These are phyloP conservation scores for Candida methanosorbosa DNA, from an alignment of 805 yeast genomes.

Conservation along the genomic window DNA sequence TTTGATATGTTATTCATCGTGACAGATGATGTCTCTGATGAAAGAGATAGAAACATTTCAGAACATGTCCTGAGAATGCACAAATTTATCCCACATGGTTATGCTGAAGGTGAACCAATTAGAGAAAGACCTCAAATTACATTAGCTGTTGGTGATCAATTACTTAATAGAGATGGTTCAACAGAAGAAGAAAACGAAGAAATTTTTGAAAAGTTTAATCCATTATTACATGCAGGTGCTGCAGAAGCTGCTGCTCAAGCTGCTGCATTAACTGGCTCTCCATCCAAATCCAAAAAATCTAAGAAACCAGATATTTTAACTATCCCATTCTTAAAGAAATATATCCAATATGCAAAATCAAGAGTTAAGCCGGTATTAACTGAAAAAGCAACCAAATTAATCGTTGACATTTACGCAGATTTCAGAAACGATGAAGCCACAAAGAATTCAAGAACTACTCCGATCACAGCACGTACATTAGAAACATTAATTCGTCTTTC, in stretches of 20 bases:
- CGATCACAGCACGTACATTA: slow-evolving; percentile 96
- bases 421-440: slow-evolving; percentile 67
- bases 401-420: slow-evolving; percentile 71
- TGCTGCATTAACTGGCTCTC: slow-evolving; percentile 9
- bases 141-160: slow-evolving; percentile 72
- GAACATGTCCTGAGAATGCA: slow-evolving; percentile 95
- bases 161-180: slow-evolving; percentile 33
- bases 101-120: slow-evolving; percentile 88
- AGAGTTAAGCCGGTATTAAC: slow-evolving; percentile 78
- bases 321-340: slow-evolving; percentile 82
- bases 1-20: slow-evolving; percentile 92
- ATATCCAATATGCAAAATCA: slow-evolving; percentile 88
- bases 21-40: slow-evolving; percentile 87
- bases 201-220: slow-evolving; percentile 79
- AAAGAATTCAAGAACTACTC: slow-evolving; percentile 70
- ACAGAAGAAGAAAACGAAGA: slow-evolving; percentile 39
- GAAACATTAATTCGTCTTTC: slow-evolving; percentile 92
- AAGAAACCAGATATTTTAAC: slow-evolving; percentile 46
- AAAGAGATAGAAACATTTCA: slow-evolving; percentile 76
- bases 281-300: slow-evolving; percentile 16
- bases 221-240: slow-evolving; percentile 72
- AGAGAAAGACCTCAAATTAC: slow-evolving; percentile 66
- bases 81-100: slow-evolving; percentile 79
- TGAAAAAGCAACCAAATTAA: slow-evolving; percentile 66
- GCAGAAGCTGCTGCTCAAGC: slow-evolving; percentile 3